phyloP scores from a whole-genome alignment of 768 basidiomycete species.

The Naganishia vishniacii region DNA sequence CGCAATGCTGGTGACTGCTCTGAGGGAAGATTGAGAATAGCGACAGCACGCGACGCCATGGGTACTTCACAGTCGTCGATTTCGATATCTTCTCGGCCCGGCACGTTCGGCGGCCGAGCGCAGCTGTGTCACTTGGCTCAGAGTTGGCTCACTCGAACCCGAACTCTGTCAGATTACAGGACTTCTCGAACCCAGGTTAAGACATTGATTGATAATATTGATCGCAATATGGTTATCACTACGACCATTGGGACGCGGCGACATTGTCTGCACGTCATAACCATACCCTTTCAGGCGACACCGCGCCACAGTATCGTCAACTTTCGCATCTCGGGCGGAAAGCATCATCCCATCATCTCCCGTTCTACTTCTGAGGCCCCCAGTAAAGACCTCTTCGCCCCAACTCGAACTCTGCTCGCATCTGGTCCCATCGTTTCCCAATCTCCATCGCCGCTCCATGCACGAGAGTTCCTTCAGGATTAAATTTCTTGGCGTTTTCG shows the following conservation, averaged over 20 bases:
- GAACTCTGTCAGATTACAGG: too few relatives aligned
- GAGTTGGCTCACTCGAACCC: not conserved
- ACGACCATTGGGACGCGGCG: too few relatives aligned
- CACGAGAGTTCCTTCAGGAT: constrained; percentile 42
- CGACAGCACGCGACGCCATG: not conserved
- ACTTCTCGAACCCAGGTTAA: too few relatives aligned
- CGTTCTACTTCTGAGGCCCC: not conserved
- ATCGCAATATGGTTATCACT: too few relatives aligned
- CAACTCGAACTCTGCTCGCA: constrained; percentile 3
- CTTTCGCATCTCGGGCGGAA: too few relatives aligned
- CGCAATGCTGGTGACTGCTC: constrained; percentile 12
- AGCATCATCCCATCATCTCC: not conserved
- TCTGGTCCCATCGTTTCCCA: constrained; percentile 15
- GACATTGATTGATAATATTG: too few relatives aligned
- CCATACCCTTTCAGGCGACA: too few relatives aligned
- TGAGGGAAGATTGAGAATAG: not conserved
- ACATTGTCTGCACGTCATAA: too few relatives aligned
- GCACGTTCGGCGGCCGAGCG: not conserved
- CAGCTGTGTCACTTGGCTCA: too few relatives aligned
- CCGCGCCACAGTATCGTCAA: too few relatives aligned
- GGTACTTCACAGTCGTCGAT: constrained; percentile 9
- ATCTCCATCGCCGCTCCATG: constrained; percentile 5
- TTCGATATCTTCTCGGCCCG: too few relatives aligned
- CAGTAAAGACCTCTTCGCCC: constrained; percentile 8
- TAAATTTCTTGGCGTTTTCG: constrained; percentile 81